Evolutionary conservation across 148 eudicot species (phyloP).

Genomic region (Heliosperma pusillum): DNA sequence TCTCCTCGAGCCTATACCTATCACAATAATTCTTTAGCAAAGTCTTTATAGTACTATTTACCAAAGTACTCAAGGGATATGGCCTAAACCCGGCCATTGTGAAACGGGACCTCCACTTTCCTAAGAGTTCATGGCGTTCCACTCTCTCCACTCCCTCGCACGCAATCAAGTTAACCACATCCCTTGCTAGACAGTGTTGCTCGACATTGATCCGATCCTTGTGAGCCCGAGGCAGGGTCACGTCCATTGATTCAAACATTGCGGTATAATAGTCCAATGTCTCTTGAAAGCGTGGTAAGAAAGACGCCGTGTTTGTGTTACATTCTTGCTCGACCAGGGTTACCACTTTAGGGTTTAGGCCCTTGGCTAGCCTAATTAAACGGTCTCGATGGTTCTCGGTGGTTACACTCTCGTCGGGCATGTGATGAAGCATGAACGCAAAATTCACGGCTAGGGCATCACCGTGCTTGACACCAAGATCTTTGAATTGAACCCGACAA

Average conservation of each 20-base stretch:
- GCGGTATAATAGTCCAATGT: conserved; percentile 55
- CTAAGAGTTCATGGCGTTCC: conserved; percentile 59
- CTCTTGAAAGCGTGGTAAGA: conserved; percentile 56
- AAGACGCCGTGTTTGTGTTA: conserved; percentile 53
- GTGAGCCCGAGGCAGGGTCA: conserved; percentile 45
- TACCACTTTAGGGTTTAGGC: conserved; percentile 55
- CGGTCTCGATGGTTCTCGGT: conserved; percentile 58
- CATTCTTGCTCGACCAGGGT: conserved; percentile 69
- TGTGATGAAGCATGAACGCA: conserved; percentile 60
- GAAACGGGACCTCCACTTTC: conserved; percentile 60
- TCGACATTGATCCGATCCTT: conserved; percentile 59
- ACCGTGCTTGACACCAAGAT: conserved; percentile 40
- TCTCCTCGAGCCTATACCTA: conserved; percentile 55
- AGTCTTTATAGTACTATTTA: conserved; percentile 54
- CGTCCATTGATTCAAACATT: conserved; percentile 65
- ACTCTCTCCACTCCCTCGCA: conserved; percentile 58
- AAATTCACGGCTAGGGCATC: conserved; percentile 60
- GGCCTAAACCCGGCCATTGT: conserved; percentile 63
- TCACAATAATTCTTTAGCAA: conserved; percentile 48
- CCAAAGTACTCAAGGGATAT: conserved; percentile 52
- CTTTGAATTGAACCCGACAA: conserved; percentile 29
- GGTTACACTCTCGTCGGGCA: conserved; percentile 65
- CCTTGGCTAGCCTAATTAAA: conserved; percentile 42
- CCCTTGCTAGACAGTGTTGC: conserved; percentile 64
- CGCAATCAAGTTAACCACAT: conserved; percentile 55